These are phyloP conservation scores for Viridothelium virens DNA, from an alignment of 495 filamentous ascomycete species.

Conservation along the genomic window DNA sequence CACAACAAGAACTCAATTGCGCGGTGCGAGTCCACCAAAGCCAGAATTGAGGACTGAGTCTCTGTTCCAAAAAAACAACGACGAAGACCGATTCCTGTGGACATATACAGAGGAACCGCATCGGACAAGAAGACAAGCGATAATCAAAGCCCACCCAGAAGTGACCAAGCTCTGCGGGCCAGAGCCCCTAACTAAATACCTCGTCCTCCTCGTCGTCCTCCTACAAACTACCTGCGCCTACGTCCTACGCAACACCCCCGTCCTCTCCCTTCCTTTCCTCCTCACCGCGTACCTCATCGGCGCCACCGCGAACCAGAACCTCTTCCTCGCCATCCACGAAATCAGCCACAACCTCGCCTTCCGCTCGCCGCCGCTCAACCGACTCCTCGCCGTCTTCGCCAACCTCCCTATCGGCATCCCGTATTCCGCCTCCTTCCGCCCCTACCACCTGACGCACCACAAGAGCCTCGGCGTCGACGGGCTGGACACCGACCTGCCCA, in stretches of 20 bases:
- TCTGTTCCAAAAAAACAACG: not conserved
- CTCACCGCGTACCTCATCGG: slow-evolving; percentile 85
- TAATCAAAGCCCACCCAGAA: slow-evolving; percentile 98
- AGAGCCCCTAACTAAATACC: slow-evolving; percentile 90
- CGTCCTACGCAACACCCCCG: slow-evolving; percentile 65
- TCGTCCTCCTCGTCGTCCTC: slow-evolving; percentile 75
- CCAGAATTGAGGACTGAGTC: not conserved
- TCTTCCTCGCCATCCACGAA: slow-evolving; percentile 98
- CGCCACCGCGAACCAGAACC: slow-evolving; percentile 95
- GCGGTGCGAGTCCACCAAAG: slow-evolving; percentile 7
- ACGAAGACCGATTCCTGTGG: slow-evolving; percentile 67
- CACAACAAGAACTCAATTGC: slow-evolving; percentile 1
- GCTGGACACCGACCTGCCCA: slow-evolving; percentile 93
- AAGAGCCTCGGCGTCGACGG: slow-evolving; percentile 96
- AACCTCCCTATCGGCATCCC: slow-evolving; percentile 94
- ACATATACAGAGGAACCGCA: slow-evolving; percentile 99
- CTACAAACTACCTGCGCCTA: slow-evolving; percentile 76
- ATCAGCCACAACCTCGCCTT: slow-evolving; percentile 98
- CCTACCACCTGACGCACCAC: slow-evolving; percentile 98
- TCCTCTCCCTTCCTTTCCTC: slow-evolving; percentile 78
- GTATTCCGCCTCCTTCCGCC: slow-evolving; percentile 96
- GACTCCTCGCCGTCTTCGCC: slow-evolving; percentile 81
- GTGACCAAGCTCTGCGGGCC: slow-evolving; percentile 97
- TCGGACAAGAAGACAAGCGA: slow-evolving; percentile 76
- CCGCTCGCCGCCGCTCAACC: slow-evolving; percentile 71